phyloP scores from a whole-genome alignment of 345 rosid genomes.

The Citrus cavaleriei region DNA sequence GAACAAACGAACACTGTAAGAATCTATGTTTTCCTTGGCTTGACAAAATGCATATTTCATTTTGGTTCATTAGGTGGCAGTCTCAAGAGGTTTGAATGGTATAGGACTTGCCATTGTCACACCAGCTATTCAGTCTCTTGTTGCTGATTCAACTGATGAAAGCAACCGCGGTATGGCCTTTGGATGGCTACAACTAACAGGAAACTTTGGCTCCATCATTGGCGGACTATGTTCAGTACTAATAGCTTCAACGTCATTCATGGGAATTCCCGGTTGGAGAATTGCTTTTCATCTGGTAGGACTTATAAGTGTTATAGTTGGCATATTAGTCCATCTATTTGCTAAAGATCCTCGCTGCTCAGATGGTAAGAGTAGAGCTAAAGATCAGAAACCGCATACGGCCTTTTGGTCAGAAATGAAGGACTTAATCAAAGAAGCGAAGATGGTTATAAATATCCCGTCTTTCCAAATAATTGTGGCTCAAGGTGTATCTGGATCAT shows the following conservation, averaged over 20 bases:
- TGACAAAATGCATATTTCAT: not conserved
- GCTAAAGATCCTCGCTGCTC: constrained; percentile 62
- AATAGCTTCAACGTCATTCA: constrained; percentile 60
- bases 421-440: constrained; percentile 45
- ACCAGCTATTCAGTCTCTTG: constrained; percentile 60
- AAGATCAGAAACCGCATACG: constrained; percentile 8
- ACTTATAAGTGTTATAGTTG: constrained; percentile 58
- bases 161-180: constrained; percentile 73
- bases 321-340: constrained; percentile 48
- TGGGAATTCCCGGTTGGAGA: constrained; percentile 81
- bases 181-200: constrained; percentile 74
- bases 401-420: constrained; percentile 39
- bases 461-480: constrained; percentile 69
- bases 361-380: constrained; percentile 11
- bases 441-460: constrained; percentile 49
- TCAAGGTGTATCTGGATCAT: constrained; percentile 62
- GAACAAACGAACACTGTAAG: not conserved
- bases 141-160: constrained; percentile 79
- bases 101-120: constrained; percentile 61
- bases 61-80: constrained; percentile 44
- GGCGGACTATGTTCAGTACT: constrained; percentile 57
- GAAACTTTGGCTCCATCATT: constrained; percentile 55
- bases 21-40: not conserved
- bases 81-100: constrained; percentile 70
- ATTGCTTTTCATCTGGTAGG: constrained; percentile 64